Base-by-base conservation (phyloP, 306 rosid species). In the Malus sieversii region DNA sequence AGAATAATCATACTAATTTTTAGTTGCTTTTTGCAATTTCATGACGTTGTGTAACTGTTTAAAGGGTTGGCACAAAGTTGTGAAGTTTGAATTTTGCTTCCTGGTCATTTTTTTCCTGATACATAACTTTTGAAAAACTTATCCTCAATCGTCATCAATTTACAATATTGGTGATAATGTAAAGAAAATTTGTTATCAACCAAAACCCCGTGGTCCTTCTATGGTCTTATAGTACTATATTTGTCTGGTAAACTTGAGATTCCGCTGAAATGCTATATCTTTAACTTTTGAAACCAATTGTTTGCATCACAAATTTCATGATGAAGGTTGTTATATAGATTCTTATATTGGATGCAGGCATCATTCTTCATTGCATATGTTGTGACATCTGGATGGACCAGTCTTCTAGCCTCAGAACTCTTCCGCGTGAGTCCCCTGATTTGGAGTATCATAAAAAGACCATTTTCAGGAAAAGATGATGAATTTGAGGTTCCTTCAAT, bases 361-460 rank as follows among this genome's bases (percentile, higher is more conserved):
- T 85, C 96, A 20, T 92, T 92, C 84, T 92, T 92, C 89, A 90
- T 92, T 72, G 83, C 96, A 65, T 92, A 88, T 82, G 81, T 80
- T 53, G 86, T 85, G 80, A 85, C 86, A 22, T 83, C 89, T 19
- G 86, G 86, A 68, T 92, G 98, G 94, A 88, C 98, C 32, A 33
- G 83, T 33, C 23, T 33, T 38, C 69, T 88, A 42, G 81, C 96
- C 42, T 88, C 93, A 48, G 94, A 88, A 76, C 92, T 92, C 74
- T 82, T 85, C 69, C 96, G 78, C 58, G 74, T 82, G 81, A 77
- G 14, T 44, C 82, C 81, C 77, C 83, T 92, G 73, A 3, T 88
- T 74, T 77, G 22, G 80, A 84, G 80, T 83, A 80, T 20, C 77
- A 22, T 83, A 27, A 80, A 64, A 33, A 78, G 78, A 86, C 75